Base-by-base conservation (phyloP, 352 stramenopile genomes). In the Poterioochromonas sp. region DNA sequence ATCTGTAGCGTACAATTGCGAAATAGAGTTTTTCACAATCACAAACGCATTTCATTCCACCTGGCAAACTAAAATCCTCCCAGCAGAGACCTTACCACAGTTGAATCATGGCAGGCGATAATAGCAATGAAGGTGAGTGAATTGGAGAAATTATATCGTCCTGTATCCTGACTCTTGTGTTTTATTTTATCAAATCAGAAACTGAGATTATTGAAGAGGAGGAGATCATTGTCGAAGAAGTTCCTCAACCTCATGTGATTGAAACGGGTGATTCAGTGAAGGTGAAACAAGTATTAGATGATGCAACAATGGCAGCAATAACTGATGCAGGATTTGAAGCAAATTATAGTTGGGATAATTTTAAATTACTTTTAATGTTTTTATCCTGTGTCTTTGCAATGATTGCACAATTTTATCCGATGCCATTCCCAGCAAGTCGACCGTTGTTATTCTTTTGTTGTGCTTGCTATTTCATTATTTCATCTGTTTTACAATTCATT, bases 291-390 rank as follows among this genome's bases (percentile, higher is more conserved):
- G 86, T 92, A 64, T 82, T 94, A 32, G 89, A 94, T 64, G 89
- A 94, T 78, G 73, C 82, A 11, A 73, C 80, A 40, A 81, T 85
- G 51, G 85, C 80, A 60, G 83, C 80, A 47, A 68, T 85, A n/a
- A 81, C 58, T 53, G 64, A 35, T 40, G 22, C 37, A 20, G 76
- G 73, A 40, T 83, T 22, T 83, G 77, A 84, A 68, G 68, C 91
- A 82, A 84, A 93, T 77, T 88, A 93, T 79, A 83, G 91, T 34
- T 86, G 93, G 81, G 91, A 95, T 80, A 97, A 98, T 86, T 88
- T 94, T 18, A 96, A 97, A 83, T 88, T 97, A 73, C 83, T 90
- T 40, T 83, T 97, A 51, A 90, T 97, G 87, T 90, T 95, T 69
- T 82, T 96, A 73, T 88, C 93, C 32, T 94, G 92, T 79, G 80